Evolutionary conservation across 306 rosid genomes (phyloP), one percentile per base, ranked within the genome.

Genomic region (Sicyos edulis): DNA sequence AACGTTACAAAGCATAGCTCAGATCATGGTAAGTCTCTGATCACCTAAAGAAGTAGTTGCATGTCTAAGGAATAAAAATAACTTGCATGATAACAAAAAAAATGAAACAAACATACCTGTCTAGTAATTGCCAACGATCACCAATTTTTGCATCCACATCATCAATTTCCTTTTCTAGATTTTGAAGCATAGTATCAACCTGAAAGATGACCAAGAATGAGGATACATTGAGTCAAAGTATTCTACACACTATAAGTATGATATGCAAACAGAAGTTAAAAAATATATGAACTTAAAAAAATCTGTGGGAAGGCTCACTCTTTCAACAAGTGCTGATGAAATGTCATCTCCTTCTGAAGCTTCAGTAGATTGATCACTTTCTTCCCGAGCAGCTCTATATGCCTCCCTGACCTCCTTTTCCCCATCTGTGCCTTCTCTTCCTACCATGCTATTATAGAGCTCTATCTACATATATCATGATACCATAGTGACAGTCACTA

Each of bases 101-200:
- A 29, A 66, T 54, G 40, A 74, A 57, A 65, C 71, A 71, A 57
- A 78, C 75, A 77, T 59, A 90, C 98, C 96, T 92, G 83, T 92
- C 98, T 47, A 92, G 87, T 63, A 92, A 81, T 81, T 77, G 86
- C 91, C 88, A 92, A 14, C 89, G 75, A 65, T 92, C 91, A 61
- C 98, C 98, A 55, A 92, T 92, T 83, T 90, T 80, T 8, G 96
- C 96, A 87, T 92, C 98, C 62, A 90, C 98, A 20, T 90, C 91
- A 80, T 90, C 96, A 59, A 92, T 92, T 84, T 90, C 98, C 91
- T 88, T 90, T 79, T 90, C 98, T 57, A 90, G 96, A 73, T 90
- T 90, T 70, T 92, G 98, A 72, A 90, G 98, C 96, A 92, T 85
- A 2, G 87, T 82, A 82, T 92, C 96, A 74, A 92, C 98, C 98